Evolutionary conservation across 2,329 filamentous ascomycete genomes (phyloP).

Genomic region (Trichoderma asperellum): DNA sequence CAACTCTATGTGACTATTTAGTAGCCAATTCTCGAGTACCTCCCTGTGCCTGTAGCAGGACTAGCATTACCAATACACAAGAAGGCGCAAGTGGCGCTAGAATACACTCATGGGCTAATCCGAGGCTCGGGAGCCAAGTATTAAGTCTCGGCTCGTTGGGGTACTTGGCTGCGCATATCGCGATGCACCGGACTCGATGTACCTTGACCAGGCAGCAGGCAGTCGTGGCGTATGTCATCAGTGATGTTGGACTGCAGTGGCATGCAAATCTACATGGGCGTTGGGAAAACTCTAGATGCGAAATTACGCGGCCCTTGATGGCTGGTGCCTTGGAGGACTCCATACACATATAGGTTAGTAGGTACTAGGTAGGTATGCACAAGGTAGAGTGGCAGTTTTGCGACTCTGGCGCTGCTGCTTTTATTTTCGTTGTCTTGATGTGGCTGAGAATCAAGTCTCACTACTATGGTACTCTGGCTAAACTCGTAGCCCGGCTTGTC

Average conservation of each 20-base stretch:
- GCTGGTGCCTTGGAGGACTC: neutral
- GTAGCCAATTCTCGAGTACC: neutral
- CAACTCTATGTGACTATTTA: neutral
- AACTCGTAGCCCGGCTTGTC: neutral
- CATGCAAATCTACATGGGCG: constrained; percentile 1
- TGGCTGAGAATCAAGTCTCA: neutral
- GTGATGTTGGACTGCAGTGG: constrained; percentile 4
- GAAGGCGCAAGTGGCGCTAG: neutral
- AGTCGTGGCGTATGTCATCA: constrained; percentile 21
- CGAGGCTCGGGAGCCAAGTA: neutral
- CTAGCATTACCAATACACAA: neutral
- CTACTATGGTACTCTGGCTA: neutral
- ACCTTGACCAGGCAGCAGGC: neutral
- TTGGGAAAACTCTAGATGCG: neutral
- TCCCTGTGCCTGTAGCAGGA: neutral
- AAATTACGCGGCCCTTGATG: neutral
- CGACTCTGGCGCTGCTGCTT: neutral
- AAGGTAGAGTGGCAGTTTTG: neutral
- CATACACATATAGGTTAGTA: neutral
- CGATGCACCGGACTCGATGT: neutral
- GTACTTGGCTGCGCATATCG: neutral
- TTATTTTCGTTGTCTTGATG: neutral
- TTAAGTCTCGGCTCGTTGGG: neutral
- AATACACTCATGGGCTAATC: neutral
- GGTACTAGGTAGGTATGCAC: neutral